Base-by-base conservation (phyloP, 148 eudicot species). In the Amaranthus palmeri region DNA sequence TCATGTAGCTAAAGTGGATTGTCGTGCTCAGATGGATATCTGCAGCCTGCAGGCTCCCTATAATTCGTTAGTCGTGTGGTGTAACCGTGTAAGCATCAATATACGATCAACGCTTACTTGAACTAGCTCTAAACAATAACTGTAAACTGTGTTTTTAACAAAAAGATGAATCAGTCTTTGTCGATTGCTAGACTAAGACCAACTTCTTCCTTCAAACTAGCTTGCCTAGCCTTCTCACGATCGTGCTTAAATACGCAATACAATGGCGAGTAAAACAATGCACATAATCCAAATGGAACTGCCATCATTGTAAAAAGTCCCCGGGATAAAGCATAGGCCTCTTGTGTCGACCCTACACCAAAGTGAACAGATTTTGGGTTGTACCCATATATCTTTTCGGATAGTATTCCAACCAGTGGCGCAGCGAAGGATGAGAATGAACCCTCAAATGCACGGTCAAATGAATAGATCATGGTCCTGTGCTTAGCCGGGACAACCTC, bases 401-500 rank as follows among this genome's bases (percentile, higher is more conserved):
- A 81, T 7, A 95, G 84, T 61, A 95, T 91, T 15, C 98, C 98
- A 8, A 95, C 98, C 57, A 95, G 40, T 8, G 98, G 98, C 67
- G 98, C 93, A 43, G 98, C 98, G 71, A 95, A 89, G 4, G 98
- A 91, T n/a, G 98, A 88, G 78, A 95, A 88, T 13, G 97, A 91
- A 0, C 80, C 97, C 59, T 95, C 98, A 71, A 89, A 89, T 7
- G 98, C 96, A 0, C 98, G 91, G 74, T 95, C 96, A 76, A 89
- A 95, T 49, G 98, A 96, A 62, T 95, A 95, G 17, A 95, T 91
- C 97, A 91, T 95, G 61, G 98, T 95, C 54, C 97, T 86, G 80
- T 95, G 92, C 50, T 81, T 90, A 42, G 86, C 63, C 3, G 98
- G 98, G 53, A 91, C 98, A 54, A 91, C 97, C 81, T 95, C 93